Percentiles rank a stretch among this genome's conserved stretches.
Evolutionary conservation across 805 yeast species (phyloP).

Genomic region (Zygosaccharomyces gambellarensis): DNA sequence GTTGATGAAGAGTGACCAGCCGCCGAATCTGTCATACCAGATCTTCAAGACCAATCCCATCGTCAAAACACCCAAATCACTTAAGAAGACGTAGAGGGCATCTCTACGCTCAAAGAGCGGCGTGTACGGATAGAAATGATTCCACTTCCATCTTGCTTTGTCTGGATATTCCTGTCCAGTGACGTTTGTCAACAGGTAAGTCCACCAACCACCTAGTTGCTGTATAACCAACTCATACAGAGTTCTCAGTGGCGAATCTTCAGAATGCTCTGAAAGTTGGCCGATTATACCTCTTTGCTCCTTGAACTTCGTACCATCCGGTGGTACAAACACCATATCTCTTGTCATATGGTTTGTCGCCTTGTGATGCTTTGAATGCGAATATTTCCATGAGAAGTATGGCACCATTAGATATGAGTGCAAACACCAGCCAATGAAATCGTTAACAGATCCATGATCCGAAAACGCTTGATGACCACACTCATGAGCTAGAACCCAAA

Average conservation of each 20-base stretch:
- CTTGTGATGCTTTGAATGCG: conserved; percentile 86
- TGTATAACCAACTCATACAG: conserved; percentile 53
- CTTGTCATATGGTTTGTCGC: conserved; percentile 78
- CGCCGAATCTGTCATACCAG: conserved; percentile 60
- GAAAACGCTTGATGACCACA: conserved; percentile 88
- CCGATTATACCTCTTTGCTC: conserved; percentile 33
- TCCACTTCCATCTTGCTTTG: conserved; percentile 44
- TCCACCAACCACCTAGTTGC: conserved; percentile 75
- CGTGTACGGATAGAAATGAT: conserved; percentile 69
- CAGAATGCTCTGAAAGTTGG: conserved; percentile 49
- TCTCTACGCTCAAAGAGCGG: conserved; percentile 72
- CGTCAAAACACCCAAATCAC: conserved; percentile 65
- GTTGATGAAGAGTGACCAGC: conserved; percentile 56
- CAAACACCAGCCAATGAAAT: conserved; percentile 75
- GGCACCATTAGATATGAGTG: conserved; percentile 80
- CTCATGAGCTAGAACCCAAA: conserved; percentile 87
- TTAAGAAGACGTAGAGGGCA: conserved; percentile 62
- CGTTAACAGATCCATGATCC: conserved; percentile 67
- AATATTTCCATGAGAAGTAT: conserved; percentile 79
- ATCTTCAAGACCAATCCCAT: conserved; percentile 51
- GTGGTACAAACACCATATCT: conserved; percentile 83
- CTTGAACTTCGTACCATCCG: conserved; percentile 54
- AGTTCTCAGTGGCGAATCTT: conserved; percentile 70
- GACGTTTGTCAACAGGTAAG: conserved; percentile 61
- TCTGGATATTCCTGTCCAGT: conserved; percentile 66